Conservation (phyloP, 2,329 filamentous ascomycete genomes). For the Chrysoporthe puriensis region DNA sequence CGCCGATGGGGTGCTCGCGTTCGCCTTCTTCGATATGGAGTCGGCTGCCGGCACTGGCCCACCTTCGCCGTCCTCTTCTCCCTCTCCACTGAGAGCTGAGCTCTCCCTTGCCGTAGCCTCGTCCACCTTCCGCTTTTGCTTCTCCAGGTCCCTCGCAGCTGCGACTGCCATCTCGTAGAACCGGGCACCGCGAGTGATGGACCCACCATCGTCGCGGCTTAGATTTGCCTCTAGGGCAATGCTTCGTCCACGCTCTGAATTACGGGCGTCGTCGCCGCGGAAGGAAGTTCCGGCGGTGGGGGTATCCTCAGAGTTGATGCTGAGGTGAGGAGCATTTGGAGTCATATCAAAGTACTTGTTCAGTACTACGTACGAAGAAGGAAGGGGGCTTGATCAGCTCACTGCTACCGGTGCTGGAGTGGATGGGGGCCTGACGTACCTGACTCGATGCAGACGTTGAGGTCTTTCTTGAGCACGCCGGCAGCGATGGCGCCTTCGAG, state of each 20-base stretch:
- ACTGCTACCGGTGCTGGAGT: not conserved
- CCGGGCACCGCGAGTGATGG: not conserved
- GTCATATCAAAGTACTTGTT: not conserved
- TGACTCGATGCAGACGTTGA: not conserved
- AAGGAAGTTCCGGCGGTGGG: not conserved
- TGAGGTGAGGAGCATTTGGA: not conserved
- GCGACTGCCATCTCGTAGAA: not conserved
- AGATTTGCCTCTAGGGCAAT: not conserved
- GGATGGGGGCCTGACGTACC: not conserved
- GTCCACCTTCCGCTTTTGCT: not conserved
- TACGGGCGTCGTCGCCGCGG: not conserved
- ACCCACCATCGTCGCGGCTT: not conserved
- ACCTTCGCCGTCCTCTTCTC: not conserved
- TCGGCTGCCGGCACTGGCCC: not conserved
- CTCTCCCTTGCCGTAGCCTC: not conserved
- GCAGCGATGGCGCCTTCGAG: not conserved
- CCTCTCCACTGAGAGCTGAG: too few species aligned
- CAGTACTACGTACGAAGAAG: not conserved
- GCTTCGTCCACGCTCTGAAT: not conserved
- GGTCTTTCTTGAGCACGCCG: not conserved
- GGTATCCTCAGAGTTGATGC: not conserved
- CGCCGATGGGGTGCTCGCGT: too few species aligned
- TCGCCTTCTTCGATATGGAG: not conserved
- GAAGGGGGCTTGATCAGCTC: not conserved
- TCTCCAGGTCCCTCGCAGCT: not conserved